Percentiles rank a stretch among this genome's conserved stretches.
Conservation (phyloP, 1,284 basidiomycete species). For the Leccinum solheimii region DNA sequence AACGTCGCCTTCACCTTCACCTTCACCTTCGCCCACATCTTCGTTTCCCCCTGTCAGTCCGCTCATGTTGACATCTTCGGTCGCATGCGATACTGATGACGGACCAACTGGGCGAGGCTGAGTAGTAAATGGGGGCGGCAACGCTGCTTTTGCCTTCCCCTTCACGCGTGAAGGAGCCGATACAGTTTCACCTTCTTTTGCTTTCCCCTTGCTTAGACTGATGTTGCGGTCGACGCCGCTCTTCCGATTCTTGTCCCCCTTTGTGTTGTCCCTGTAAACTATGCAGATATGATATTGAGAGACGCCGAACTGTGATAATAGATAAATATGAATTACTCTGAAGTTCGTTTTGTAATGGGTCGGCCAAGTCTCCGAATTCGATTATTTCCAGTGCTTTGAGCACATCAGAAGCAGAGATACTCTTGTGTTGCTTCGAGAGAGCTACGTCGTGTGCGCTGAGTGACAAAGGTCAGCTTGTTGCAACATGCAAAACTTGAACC, state of each 20-base stretch:
- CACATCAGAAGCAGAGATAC: slow-evolving; percentile 85
- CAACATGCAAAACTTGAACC: slow-evolving; percentile 21
- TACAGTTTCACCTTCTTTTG: slow-evolving; percentile 26
- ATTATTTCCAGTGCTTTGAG: slow-evolving; percentile 81
- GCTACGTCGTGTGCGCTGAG: slow-evolving; percentile 86
- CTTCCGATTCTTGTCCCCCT: slow-evolving; percentile 54
- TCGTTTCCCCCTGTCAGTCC: slow-evolving; percentile 24
- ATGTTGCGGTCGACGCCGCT: slow-evolving; percentile 30
- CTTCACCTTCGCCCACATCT: slow-evolving; percentile 8
- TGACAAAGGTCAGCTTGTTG: slow-evolving; percentile 7
- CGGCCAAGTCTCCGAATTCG: slow-evolving; percentile 77
- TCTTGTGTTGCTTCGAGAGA: slow-evolving; percentile 80
- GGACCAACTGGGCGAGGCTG: slow-evolving; percentile 23
- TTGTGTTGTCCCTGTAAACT: slow-evolving; percentile 63
- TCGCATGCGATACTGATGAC: slow-evolving; percentile 19
- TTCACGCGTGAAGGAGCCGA: slow-evolving; percentile 33
- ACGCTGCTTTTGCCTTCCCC: slow-evolving; percentile 38
- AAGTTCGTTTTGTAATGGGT: slow-evolving; percentile 70
- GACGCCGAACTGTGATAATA: slow-evolving; percentile 19
- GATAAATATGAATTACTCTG: slow-evolving; percentile 48
- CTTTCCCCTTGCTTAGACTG: slow-evolving; percentile 32
- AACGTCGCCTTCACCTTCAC: slow-evolving; percentile 25
- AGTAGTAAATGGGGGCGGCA: slow-evolving; percentile 34
- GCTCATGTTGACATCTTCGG: slow-evolving; percentile 22
- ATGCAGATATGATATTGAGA: background rate